Evolutionary conservation across 1,139 yeast species (phyloP).

Genomic region (Saccharomyces hybrid): DNA sequence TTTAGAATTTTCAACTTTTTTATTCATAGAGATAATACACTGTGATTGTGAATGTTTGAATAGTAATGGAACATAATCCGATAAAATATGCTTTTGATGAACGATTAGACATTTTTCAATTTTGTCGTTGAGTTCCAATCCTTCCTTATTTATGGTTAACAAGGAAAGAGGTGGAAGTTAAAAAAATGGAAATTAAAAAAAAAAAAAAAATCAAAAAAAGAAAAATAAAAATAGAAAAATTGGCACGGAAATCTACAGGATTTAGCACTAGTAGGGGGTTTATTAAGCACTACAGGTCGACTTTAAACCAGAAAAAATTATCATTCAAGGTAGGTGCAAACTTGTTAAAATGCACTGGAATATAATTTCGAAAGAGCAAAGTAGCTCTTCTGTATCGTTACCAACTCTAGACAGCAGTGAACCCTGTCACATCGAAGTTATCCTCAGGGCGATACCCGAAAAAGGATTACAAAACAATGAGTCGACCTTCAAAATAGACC

Average conservation of each 20-base stretch:
- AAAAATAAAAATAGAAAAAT: background rate
- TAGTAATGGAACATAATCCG: background rate
- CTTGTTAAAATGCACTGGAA: slow-evolving; percentile 5
- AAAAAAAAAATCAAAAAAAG: background rate
- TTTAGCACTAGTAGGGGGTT: background rate
- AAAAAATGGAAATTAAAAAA: background rate
- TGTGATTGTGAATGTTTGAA: background rate
- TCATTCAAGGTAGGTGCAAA: background rate
- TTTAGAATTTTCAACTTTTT: background rate
- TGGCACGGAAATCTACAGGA: background rate
- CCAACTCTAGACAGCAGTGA: slow-evolving; percentile 1
- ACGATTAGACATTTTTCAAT: background rate
- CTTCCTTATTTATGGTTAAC: background rate
- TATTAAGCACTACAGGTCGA: background rate
- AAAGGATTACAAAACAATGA: background rate
- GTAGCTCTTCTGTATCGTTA: background rate
- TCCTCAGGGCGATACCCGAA: slow-evolving; percentile 1
- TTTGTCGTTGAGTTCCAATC: background rate
- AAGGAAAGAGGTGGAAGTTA: background rate
- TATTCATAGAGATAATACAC: background rate
- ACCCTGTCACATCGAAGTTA: background rate
- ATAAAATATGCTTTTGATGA: background rate
- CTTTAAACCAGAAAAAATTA: background rate
- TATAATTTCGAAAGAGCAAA: slow-evolving; percentile 1
- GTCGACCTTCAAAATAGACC: background rate